phyloP scores from a whole-genome alignment of 2,329 filamentous ascomycete genomes.

The Seiridium unicorne region DNA sequence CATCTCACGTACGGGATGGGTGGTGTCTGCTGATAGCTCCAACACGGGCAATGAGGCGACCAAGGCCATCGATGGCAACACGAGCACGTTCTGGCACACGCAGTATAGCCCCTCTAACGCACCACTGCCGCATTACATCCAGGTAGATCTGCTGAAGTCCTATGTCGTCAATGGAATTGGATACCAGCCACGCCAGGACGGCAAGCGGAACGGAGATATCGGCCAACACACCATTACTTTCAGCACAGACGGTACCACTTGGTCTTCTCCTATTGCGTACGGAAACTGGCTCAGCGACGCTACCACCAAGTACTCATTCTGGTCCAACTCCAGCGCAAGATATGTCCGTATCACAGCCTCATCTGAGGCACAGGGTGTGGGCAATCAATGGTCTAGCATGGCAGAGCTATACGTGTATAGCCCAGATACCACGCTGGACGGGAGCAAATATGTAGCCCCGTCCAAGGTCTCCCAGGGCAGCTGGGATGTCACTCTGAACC shows the following conservation, averaged over 20 bases:
- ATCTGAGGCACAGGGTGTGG: slow-evolving; percentile 23
- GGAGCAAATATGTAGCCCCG: slow-evolving; percentile 14
- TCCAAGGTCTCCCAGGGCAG: slow-evolving; percentile 20
- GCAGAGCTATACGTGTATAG: slow-evolving; percentile 30
- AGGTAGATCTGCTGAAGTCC: slow-evolving; percentile 25
- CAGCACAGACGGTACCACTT: slow-evolving; percentile 24
- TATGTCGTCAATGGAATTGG: slow-evolving; percentile 28
- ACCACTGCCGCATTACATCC: slow-evolving; percentile 26
- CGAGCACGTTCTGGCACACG: slow-evolving; percentile 28
- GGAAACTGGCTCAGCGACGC: slow-evolving; percentile 28
- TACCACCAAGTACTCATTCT: slow-evolving; percentile 29
- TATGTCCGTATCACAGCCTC: slow-evolving; percentile 28
- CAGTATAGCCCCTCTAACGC: slow-evolving; percentile 15
- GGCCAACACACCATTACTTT: slow-evolving; percentile 25
- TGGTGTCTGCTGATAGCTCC: slow-evolving; percentile 24
- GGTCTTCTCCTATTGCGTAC: slow-evolving; percentile 22
- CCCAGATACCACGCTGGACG: slow-evolving; percentile 15
- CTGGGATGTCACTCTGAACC: slow-evolving; percentile 33
- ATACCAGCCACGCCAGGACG: slow-evolving; percentile 26
- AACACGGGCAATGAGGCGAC: slow-evolving; percentile 24
- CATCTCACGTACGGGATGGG: slow-evolving; percentile 23
- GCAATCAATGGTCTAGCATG: slow-evolving; percentile 28
- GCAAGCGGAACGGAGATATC: slow-evolving; percentile 24
- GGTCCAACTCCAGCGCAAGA: slow-evolving; percentile 24
- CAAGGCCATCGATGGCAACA: slow-evolving; percentile 27